Base-by-base conservation (phyloP, 2,329 filamentous ascomycete species). In the Berkeleyomyces basicola region DNA sequence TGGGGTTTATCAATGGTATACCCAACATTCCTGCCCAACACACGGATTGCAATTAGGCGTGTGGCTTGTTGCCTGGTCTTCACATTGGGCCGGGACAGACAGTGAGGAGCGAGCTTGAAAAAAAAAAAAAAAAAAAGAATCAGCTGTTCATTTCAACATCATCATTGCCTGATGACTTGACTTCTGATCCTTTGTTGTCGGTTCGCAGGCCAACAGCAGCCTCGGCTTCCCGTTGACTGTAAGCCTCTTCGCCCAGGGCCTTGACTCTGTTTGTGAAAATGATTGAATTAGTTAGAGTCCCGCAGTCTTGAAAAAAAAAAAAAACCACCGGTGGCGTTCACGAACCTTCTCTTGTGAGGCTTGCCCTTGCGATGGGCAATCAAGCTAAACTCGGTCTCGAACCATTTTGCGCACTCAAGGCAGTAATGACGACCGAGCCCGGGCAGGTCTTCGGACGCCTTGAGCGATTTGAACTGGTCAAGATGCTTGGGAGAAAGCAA, bases 381-480 rank as follows among this genome's bases (percentile, higher is more conserved):
- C 64, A 95, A 77, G 68, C 88, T 95, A 68, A 81, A 74, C 67
- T 93, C 87, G 59, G 84, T 87, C 73, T 97, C 92, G 72, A 95
- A 97, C 86, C 89, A 97, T 76, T 95, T 97, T 66, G 93, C 87
- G 73, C 93, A 99, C 74, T 96, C 88, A 14, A 87, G 79, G 73
- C 93, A 99, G 74, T 96, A 97, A 72, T 85, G 85, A 68, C 83
- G 80, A 36, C 93, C 93, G 58, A 96, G 78, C 0, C 85, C 92
- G 2, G 93, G 93, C 43, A 96, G 79, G 70, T 97, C 93, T 71
- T 97, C 92, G 31, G 81, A 76, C 4, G 86, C 83, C 71, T 96
- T 95, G 51, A 84, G 82, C 59, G 84, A 81, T 71, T 90, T 87
- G 78, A 86, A 90, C 67, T 88, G 82, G 57, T 83, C 76, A 42